Percentiles rank a stretch among this genome's conserved stretches.
Conservation (phyloP, 2,329 filamentous ascomycete species). For the Hansfordia pulvinata region DNA sequence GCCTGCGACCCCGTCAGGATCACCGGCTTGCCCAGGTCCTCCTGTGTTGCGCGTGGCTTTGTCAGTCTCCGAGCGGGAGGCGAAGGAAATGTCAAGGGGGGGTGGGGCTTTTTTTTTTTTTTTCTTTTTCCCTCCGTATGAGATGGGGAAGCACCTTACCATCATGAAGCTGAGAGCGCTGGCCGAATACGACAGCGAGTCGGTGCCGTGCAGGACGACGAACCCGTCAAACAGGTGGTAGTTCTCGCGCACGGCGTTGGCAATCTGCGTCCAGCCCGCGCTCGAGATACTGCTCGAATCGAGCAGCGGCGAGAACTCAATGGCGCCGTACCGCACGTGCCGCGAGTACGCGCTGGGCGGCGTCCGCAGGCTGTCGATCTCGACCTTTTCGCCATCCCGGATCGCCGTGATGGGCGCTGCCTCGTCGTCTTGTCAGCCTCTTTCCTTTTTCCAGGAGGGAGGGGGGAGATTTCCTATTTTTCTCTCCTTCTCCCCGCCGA, state of each 20-base stretch:
- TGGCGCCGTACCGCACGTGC: slow-evolving; percentile 69
- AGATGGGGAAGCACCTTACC: slow-evolving; percentile 27
- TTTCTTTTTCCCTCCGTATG: no score
- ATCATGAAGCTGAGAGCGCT: slow-evolving; percentile 92
- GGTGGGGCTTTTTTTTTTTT: no score
- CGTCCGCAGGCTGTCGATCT: slow-evolving; percentile 60
- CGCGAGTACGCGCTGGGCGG: slow-evolving; percentile 69
- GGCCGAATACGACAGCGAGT: slow-evolving; percentile 79
- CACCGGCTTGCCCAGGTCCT: slow-evolving; percentile 78
- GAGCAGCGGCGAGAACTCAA: slow-evolving; percentile 73
- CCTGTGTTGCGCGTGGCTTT: no score
- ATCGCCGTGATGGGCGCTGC: slow-evolving; percentile 35
- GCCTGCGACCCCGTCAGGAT: slow-evolving; percentile 75
- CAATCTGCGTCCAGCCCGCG: slow-evolving; percentile 75
- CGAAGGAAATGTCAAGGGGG: no score
- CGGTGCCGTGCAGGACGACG: slow-evolving; percentile 81
- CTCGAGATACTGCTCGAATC: slow-evolving; percentile 87
- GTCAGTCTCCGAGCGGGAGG: no score
- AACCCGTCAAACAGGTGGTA: slow-evolving; percentile 85
- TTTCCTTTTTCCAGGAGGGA: no score
- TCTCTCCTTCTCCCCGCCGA: no score
- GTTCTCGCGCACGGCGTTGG: slow-evolving; percentile 65
- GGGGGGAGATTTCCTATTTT: no score
- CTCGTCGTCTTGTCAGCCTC: not conserved
- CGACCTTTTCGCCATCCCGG: slow-evolving; percentile 31